Evolutionary conservation across 2,329 filamentous ascomycete species (phyloP), one percentile per base, ranked within the genome.

Genomic region (Bimuria novae-zelandiae): DNA sequence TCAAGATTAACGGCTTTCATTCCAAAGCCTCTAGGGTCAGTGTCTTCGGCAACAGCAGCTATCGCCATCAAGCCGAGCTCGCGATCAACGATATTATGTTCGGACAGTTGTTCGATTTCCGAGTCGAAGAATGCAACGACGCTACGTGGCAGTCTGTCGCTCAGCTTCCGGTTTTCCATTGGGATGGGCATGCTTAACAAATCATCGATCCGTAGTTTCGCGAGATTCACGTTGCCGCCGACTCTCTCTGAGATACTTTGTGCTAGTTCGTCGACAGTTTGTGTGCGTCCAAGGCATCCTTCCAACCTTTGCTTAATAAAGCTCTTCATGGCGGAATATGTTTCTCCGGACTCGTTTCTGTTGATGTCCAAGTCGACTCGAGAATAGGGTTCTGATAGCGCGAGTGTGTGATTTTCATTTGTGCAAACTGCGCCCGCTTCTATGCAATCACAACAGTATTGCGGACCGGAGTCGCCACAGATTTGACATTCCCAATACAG

Each of bases 41-140:
- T n/a, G 6, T 21, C 7, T 29, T 12, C 14, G 2, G 40, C 40
- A 10, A 42, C 40, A 10, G 40, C 23, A 6, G 40, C 40, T 17
- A 42, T 29, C 6, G 40, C 40, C 40, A 42, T 30, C 14, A 42
- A 11, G 12, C 40, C 23, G 8, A 42, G 40, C 8, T 42, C 23
- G n/a, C 40, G 40, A 42, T 42, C 40, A 4, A 42, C 7, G 4
- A 12, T n/a, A n/a, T 42, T 19, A 10, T n/a, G n/a, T 8, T 29
- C 21, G 10, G 30, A 17, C 5, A 42, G 14, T 17, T 19, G 7
- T 19, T 42, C 40, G 10, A 42, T 42, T 12, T 42, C 23, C 3
- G 23, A 14, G 23, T 42, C 40, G n/a, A 42, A 42, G 16, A 42
- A 42, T 7, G 40, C 40, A 42, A 42, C 40, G 23, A 42, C 25